Evolutionary conservation across 169 alveolate genomes (phyloP).

Genomic region (Plasmodium chabaudi): DNA sequence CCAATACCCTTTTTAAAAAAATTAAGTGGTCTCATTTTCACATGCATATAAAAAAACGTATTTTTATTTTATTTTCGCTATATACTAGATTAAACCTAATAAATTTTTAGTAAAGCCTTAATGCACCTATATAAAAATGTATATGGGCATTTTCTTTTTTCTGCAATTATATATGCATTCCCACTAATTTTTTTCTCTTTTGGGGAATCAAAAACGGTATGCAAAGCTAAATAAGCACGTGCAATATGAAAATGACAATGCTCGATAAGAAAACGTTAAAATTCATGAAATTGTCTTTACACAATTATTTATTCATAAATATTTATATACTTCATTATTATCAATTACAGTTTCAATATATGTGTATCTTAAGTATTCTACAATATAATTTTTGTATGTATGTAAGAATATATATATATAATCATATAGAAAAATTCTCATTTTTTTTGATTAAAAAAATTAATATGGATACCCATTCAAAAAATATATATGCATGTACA

Average conservation of each 20-base stretch:
- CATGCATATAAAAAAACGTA: slow-evolving; percentile 39
- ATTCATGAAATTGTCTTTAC: slow-evolving; percentile 5
- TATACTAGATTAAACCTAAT: slow-evolving; percentile 73
- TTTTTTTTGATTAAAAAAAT: slow-evolving; percentile 1
- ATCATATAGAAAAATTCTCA: slow-evolving; percentile 1
- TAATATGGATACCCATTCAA: background rate
- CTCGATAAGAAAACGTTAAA: background rate
- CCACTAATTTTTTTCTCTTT: slow-evolving; percentile 13
- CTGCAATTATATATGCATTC: slow-evolving; percentile 8
- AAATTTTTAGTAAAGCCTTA: slow-evolving; percentile 40
- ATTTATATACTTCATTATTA: slow-evolving; percentile 16
- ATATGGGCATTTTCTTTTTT: slow-evolving; percentile 9
- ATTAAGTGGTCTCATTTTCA: slow-evolving; percentile 56
- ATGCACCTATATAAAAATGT: slow-evolving; percentile 35
- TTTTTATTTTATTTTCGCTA: slow-evolving; percentile 23
- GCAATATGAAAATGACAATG: slow-evolving; percentile 4
- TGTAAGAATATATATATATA: slow-evolving; percentile 14
- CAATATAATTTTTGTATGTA: slow-evolving; percentile 14
- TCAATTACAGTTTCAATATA: slow-evolving; percentile 5
- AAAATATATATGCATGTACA: background rate
- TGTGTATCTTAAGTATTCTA: background rate
- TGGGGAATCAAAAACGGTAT: slow-evolving; percentile 19
- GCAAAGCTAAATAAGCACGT: slow-evolving; percentile 10
- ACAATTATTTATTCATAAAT: slow-evolving; percentile 11
- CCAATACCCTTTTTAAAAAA: slow-evolving; percentile 16